Evolutionary conservation across 192 early-diverging fungal genomes (phyloP), one percentile per base, ranked within the genome.

Genomic region (Gamsiella multidivaricata): DNA sequence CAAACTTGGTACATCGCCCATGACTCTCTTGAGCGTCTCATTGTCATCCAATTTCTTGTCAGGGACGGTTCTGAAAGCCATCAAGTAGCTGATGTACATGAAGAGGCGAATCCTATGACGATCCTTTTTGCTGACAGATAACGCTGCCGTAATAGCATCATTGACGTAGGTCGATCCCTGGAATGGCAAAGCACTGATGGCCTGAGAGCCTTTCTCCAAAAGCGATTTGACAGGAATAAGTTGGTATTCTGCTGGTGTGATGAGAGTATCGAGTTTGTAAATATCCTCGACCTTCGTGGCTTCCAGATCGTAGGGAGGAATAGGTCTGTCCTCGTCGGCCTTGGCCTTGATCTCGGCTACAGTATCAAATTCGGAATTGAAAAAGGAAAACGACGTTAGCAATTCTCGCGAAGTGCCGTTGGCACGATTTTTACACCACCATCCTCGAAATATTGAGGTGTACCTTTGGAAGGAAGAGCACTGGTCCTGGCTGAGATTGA

Each of bases 241-340:
- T 26, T 84, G 82, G 25, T 92, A 80, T 59, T 91, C 90, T 46
- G 81, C 79, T 18, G 81, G 80, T 18, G 91, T 85, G 46, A 94
- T 75, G 45, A 98, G 86, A 59, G 88, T 83, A 6, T 93, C 89
- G 60, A 93, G 55, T 32, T 96, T 88, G 83, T 95, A 98, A n/a
- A 96, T 91, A 7, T 92, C 88, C 31, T 87, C 84, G 14, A 89
- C 86, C 14, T 85, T 83, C 15, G 80, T 84, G 6, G 96, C 90
- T 31, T 83, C 61, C 3, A 86, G 53, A 62, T 98, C 85, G 83
- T 88, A 92, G 41, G 85, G 83, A 18, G 96, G 96, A 47, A 98
- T 88, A 18, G 91, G 89, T n/a, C 92, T 73, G 37, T 85, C 82
- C 23, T 71, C 75, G 31, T 91, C 76, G 17, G 84, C 82, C 3